These are phyloP conservation scores for Eimeria acervulina DNA, from an alignment of 169 alveolate species.

Conservation along the genomic window DNA sequence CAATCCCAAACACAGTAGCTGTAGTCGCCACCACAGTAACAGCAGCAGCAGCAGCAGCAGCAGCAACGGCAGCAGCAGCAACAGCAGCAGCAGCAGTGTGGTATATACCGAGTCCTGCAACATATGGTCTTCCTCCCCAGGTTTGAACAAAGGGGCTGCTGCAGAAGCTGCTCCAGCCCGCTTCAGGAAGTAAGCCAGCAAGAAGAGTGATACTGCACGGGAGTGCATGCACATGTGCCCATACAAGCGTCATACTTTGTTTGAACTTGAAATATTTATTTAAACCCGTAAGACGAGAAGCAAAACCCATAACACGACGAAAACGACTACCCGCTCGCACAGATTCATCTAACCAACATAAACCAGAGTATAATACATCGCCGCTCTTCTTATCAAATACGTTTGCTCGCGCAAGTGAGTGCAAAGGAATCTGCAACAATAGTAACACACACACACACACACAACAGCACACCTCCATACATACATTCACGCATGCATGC, in stretches of 20 bases:
- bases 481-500: neutral
- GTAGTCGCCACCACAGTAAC: neutral
- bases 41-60: neutral
- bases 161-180: constrained; percentile 69
- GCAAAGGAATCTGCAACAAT: constrained; percentile 42
- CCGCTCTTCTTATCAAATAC: neutral
- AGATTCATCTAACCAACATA: constrained; percentile 3
- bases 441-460: neutral
- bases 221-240: constrained; percentile 66
- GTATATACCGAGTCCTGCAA: neutral
- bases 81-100: constrained; percentile 30
- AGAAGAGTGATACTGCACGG: constrained; percentile 70
- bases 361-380: neutral
- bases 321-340: neutral
- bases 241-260: neutral
- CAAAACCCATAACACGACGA: neutral
- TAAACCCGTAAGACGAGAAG: neutral
- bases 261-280: neutral
- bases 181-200: constrained; percentile 10
- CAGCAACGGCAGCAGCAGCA: neutral
- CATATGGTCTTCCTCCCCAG: constrained; percentile 19
- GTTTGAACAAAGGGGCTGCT: constrained; percentile 44
- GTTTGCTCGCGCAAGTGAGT: constrained; percentile 37
- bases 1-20: neutral
- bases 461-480: neutral